phyloP scores from a whole-genome alignment of 805 yeast genomes.

The Pichia rugopelliculosa region DNA sequence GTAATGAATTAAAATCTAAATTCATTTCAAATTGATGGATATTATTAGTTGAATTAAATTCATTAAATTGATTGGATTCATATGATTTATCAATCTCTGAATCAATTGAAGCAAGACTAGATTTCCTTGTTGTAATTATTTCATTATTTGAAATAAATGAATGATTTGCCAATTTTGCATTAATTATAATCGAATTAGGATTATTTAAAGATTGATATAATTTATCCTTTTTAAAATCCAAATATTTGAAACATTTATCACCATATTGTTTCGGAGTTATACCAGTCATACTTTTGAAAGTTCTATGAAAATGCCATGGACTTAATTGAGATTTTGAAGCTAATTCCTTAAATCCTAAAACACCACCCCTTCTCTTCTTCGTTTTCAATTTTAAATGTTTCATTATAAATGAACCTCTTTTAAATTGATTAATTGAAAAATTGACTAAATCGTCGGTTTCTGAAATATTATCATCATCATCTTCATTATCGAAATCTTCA shows the following conservation, averaged over 20 bases:
- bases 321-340: constrained; percentile 77
- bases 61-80: neutral
- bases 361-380: constrained; percentile 67
- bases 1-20: neutral
- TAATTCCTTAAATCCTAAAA: constrained; percentile 75
- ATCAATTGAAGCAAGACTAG: neutral
- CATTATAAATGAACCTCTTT: constrained; percentile 5
- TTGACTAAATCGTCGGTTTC: neutral
- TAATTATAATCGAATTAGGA: constrained; percentile 23
- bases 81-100: neutral
- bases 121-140: neutral
- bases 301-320: constrained; percentile 93
- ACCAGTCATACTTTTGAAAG: constrained; percentile 79
- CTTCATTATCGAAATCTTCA: neutral
- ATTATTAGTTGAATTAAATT: too few relatives aligned
- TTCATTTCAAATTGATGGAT: too few relatives aligned
- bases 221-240: constrained; percentile 29
- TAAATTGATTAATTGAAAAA: neutral
- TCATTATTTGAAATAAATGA: constrained; percentile 20
- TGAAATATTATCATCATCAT: neutral
- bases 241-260: constrained; percentile 65
- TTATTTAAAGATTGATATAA: constrained; percentile 12
- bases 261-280: constrained; percentile 86
- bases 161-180: constrained; percentile 29
- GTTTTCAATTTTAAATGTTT: constrained; percentile 25